Evolutionary conservation across 768 basidiomycete genomes (phyloP).

Genomic region (Psilocybe azurescens): DNA sequence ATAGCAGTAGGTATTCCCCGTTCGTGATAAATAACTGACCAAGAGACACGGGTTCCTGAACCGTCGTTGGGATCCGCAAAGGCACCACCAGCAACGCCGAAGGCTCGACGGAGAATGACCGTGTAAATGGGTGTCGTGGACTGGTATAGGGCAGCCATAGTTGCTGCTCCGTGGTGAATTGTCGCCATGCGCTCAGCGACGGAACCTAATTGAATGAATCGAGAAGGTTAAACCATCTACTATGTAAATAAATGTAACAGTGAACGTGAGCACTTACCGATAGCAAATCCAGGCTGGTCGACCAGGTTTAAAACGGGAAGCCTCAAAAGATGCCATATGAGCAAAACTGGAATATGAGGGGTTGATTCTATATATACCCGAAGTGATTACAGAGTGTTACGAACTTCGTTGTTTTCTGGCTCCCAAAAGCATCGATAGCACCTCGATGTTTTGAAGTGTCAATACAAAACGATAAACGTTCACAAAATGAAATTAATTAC

Average conservation of each 20-base stretch:
- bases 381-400: slow-evolving; percentile 46
- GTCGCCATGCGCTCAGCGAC: slow-evolving; percentile 43
- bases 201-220: slow-evolving; percentile 26
- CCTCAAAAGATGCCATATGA: slow-evolving; percentile 18
- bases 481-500: slow-evolving; percentile 20
- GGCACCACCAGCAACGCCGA: slow-evolving; percentile 45
- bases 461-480: background rate
- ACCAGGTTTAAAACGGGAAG: slow-evolving; percentile 45
- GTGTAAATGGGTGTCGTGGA: slow-evolving; percentile 43
- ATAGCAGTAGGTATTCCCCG: too few relatives aligned
- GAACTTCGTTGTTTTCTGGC: slow-evolving; percentile 44
- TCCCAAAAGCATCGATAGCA: slow-evolving; percentile 43
- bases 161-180: slow-evolving; percentile 43
- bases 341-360: background rate
- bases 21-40: slow-evolving; percentile 27
- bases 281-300: slow-evolving; percentile 45
- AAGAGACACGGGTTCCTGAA: slow-evolving; percentile 38
- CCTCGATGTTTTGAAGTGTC: slow-evolving; percentile 25
- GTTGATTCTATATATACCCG: slow-evolving; percentile 27
- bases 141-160: slow-evolving; percentile 42
- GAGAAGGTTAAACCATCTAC: background rate
- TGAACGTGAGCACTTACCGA: slow-evolving; percentile 27
- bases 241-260: too few relatives aligned
- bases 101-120: slow-evolving; percentile 41
- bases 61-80: slow-evolving; percentile 44